These are phyloP conservation scores for Globisporangium splendens DNA, from an alignment of 352 stramenopile species.

Conservation along the genomic window DNA sequence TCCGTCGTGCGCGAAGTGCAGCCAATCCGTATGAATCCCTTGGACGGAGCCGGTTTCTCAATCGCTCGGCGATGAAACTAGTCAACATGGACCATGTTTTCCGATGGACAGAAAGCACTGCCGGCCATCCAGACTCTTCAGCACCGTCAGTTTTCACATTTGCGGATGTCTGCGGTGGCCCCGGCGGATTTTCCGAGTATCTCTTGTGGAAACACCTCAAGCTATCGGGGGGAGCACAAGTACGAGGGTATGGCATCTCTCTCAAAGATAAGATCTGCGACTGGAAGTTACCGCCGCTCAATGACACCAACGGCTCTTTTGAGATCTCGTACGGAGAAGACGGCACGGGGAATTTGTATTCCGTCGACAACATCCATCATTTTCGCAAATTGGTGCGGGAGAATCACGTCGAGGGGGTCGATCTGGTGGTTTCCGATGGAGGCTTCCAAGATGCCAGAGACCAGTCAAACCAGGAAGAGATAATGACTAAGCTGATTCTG, in stretches of 20 bases:
- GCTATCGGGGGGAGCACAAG: background rate
- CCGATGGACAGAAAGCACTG: constrained; percentile 24
- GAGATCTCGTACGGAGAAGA: constrained; percentile 61
- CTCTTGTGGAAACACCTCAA: constrained; percentile 40
- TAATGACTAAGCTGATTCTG: constrained; percentile 61
- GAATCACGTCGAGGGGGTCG: constrained; percentile 31
- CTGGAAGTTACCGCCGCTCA: constrained; percentile 28
- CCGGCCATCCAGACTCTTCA: background rate
- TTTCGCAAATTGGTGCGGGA: constrained; percentile 42
- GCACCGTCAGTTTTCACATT: constrained; percentile 38
- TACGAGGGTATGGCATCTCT: constrained; percentile 66
- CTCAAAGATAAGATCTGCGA: constrained; percentile 48
- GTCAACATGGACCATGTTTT: constrained; percentile 72
- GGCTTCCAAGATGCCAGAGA: constrained; percentile 69
- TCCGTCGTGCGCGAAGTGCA: constrained; percentile 32
- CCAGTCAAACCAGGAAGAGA: constrained; percentile 54
- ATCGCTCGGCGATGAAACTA: constrained; percentile 82
- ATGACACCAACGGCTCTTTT: constrained; percentile 17
- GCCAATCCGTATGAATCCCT: constrained; percentile 61
- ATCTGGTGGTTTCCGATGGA: constrained; percentile 67
- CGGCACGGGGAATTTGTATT: constrained; percentile 70
- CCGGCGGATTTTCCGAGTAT: constrained; percentile 81
- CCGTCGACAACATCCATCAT: constrained; percentile 42
- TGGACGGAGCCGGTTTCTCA: constrained; percentile 63
- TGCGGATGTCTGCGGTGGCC: constrained; percentile 72